Conservation (phyloP, 148 eudicot species). For the Chenopodium album region DNA sequence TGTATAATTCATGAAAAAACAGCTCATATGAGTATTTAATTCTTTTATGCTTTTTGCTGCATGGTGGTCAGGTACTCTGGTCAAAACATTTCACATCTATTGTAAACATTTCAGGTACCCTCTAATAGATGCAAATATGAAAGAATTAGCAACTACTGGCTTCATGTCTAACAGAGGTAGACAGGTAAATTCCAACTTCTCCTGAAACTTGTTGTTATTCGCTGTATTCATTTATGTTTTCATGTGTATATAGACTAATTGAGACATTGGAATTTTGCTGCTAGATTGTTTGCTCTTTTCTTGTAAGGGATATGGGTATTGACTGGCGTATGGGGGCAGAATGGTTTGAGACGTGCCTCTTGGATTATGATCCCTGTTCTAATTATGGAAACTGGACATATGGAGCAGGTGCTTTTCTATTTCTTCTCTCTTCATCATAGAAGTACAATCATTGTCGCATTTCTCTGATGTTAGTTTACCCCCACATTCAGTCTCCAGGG, state of each 20-base stretch:
- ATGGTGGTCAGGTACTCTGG: background rate
- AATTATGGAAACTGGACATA: slow-evolving; percentile 98
- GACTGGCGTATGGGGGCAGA: slow-evolving; percentile 99
- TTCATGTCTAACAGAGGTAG: slow-evolving; percentile 97
- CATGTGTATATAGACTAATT: too few species aligned
- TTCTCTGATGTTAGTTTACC: background rate
- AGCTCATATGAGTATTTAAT: background rate
- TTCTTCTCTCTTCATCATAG: too few species aligned
- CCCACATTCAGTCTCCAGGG: background rate
- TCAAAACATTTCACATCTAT: slow-evolving; percentile 2
- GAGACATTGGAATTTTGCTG: background rate
- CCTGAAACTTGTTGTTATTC: too few species aligned
- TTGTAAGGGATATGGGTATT: slow-evolving; percentile 91
- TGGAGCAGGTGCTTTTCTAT: too few species aligned
- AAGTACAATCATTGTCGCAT: background rate
- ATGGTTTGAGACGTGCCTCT: slow-evolving; percentile 93
- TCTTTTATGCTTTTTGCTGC: background rate
- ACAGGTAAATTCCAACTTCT: slow-evolving; percentile 51
- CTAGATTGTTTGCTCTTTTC: slow-evolving; percentile 96
- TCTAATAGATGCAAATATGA: slow-evolving; percentile 88
- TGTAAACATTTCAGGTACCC: slow-evolving; percentile 60
- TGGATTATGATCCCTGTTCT: slow-evolving; percentile 96
- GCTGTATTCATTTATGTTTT: too few species aligned
- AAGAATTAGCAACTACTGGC: slow-evolving; percentile 78
- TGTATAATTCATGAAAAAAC: background rate